These are phyloP conservation scores for Trametes coccinea DNA, from an alignment of 768 basidiomycete species.

Conservation along the genomic window DNA sequence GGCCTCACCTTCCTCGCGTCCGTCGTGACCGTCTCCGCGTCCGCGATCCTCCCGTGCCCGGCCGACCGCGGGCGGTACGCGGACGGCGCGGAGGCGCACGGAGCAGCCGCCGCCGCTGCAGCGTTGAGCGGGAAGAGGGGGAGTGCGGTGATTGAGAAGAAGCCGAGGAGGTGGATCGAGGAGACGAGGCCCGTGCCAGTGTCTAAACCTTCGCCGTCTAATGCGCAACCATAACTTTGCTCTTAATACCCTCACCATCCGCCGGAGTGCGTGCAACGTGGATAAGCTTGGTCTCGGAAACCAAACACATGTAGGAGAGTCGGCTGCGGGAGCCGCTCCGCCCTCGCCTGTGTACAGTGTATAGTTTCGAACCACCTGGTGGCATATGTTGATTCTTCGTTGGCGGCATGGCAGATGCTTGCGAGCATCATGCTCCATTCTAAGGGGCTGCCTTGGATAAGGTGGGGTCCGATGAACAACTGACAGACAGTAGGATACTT, in stretches of 20 bases:
- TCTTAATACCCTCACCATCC: background rate
- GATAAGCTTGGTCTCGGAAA: too few relatives aligned
- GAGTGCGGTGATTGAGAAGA: constrained; percentile 51
- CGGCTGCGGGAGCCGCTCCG: too few relatives aligned
- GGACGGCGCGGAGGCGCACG: constrained; percentile 48
- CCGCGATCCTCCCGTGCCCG: constrained; percentile 78
- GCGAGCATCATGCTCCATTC: too few relatives aligned
- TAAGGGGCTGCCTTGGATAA: too few relatives aligned
- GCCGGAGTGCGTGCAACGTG: too few relatives aligned
- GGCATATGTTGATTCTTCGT: too few relatives aligned
- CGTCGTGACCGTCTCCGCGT: constrained; percentile 78
- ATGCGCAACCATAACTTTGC: constrained; percentile 12
- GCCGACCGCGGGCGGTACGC: constrained; percentile 63
- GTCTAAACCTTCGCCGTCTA: constrained; percentile 11
- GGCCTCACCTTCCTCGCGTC: constrained; percentile 78
- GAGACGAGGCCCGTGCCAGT: constrained; percentile 46
- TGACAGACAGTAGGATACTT: too few relatives aligned
- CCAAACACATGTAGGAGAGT: too few relatives aligned
- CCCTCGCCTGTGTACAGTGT: too few relatives aligned
- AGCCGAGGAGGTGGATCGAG: constrained; percentile 80
- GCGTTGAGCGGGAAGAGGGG: constrained; percentile 30
- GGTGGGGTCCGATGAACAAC: too few relatives aligned
- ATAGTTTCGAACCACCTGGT: too few relatives aligned
- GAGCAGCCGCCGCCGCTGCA: background rate
- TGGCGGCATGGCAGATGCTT: too few relatives aligned